Evolutionary conservation across 208 protist species (phyloP).

Genomic region (Phytomonas sp.): DNA sequence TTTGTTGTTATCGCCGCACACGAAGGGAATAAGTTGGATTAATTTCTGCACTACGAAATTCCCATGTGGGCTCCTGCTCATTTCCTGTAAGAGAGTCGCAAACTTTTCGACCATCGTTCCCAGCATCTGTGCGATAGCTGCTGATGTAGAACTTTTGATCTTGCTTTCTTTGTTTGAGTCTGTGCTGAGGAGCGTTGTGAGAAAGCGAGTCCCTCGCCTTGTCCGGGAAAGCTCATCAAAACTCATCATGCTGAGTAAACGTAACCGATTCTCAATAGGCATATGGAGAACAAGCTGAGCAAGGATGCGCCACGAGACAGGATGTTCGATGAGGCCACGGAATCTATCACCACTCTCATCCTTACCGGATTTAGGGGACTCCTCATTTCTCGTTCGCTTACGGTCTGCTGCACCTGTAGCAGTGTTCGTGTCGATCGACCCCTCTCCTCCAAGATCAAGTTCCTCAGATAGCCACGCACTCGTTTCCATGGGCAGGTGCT

Average conservation of each 20-base stretch:
- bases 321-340: slow-evolving; percentile 53
- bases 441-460: slow-evolving; percentile 28
- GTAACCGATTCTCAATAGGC: slow-evolving; percentile 27
- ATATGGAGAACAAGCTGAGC: slow-evolving; percentile 31
- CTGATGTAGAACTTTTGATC: background rate
- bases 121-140: slow-evolving; percentile 17
- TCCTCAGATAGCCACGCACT: slow-evolving; percentile 54
- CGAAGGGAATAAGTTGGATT: slow-evolving; percentile 36
- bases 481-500: slow-evolving; percentile 33
- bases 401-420: background rate
- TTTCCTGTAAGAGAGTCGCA: slow-evolving; percentile 35
- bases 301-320: slow-evolving; percentile 66
- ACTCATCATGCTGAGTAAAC: slow-evolving; percentile 26
- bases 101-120: slow-evolving; percentile 34
- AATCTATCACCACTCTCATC: slow-evolving; percentile 20
- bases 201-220: slow-evolving; percentile 67
- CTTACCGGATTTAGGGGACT: slow-evolving; percentile 5
- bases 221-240: slow-evolving; percentile 33
- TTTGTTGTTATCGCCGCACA: slow-evolving; percentile 14
- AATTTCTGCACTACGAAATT: slow-evolving; percentile 84
- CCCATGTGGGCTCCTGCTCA: slow-evolving; percentile 51
- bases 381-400: slow-evolving; percentile 3
- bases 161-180: slow-evolving; percentile 5
- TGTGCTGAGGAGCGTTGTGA: slow-evolving; percentile 41
- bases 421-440: slow-evolving; percentile 16